Conservation (phyloP, 2,329 filamentous ascomycete genomes). For the Penicillium sp. region DNA sequence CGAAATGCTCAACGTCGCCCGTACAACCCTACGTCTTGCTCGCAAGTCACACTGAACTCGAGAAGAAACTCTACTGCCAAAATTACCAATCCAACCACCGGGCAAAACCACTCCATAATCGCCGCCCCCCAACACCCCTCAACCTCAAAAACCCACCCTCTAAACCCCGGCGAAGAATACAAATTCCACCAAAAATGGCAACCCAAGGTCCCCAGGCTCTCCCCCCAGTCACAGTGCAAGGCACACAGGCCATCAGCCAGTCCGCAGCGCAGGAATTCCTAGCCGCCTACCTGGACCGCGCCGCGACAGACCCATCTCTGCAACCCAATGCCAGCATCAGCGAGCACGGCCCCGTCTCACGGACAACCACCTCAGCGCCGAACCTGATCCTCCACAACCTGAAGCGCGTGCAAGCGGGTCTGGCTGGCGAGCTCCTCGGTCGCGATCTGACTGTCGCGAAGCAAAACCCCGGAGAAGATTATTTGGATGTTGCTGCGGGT, state of each 20-base stretch:
- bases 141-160: background rate
- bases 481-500: constrained; percentile 40
- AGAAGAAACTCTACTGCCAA: background rate
- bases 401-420: constrained; percentile 45
- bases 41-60: background rate
- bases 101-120: background rate
- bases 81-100: background rate
- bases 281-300: constrained; percentile 43
- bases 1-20: constrained; percentile 7
- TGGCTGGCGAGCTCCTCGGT: constrained; percentile 43
- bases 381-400: constrained; percentile 47
- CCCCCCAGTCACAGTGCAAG: constrained; percentile 39
- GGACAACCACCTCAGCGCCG: constrained; percentile 40
- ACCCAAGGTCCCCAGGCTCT: constrained; percentile 37
- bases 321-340: constrained; percentile 47
- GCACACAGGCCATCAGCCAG: constrained; percentile 37
- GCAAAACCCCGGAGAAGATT: constrained; percentile 35
- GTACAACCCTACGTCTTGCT: background rate
- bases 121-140: background rate
- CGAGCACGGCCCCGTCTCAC: constrained; percentile 44
- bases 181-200: constrained; percentile 33
- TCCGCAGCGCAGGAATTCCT: constrained; percentile 43
- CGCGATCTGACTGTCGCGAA: constrained; percentile 41
- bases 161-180: background rate
- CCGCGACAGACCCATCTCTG: constrained; percentile 42